phyloP scores from a whole-genome alignment of 2,329 filamentous ascomycete genomes.

The Trematosphaeria pertusa region DNA sequence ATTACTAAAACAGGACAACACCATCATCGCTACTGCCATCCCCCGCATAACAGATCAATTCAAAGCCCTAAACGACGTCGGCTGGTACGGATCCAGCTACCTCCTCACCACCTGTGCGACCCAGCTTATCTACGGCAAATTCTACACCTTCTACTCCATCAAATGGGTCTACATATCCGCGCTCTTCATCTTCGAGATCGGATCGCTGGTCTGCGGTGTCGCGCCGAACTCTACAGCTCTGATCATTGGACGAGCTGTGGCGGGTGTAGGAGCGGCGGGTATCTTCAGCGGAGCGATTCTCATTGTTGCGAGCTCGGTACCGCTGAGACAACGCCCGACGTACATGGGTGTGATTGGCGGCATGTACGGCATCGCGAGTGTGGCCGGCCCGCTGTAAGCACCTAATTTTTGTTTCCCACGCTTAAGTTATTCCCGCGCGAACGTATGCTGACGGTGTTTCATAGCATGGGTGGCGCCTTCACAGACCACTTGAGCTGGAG shows the following conservation, averaged over 20 bases:
- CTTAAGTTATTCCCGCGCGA: slow-evolving; percentile 10
- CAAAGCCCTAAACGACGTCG: slow-evolving; percentile 53
- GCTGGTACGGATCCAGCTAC: slow-evolving; percentile 55
- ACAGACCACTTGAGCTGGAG: slow-evolving; percentile 56
- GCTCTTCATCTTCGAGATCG: slow-evolving; percentile 59
- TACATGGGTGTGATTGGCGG: slow-evolving; percentile 59
- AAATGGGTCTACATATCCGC: slow-evolving; percentile 57
- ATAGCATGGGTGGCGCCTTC: slow-evolving; percentile 53
- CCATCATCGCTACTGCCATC: slow-evolving; percentile 58
- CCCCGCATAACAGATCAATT: slow-evolving; percentile 58
- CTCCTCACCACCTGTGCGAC: slow-evolving; percentile 52
- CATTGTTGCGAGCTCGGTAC: slow-evolving; percentile 55
- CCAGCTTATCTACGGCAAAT: slow-evolving; percentile 49
- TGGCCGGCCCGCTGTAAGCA: slow-evolving; percentile 56
- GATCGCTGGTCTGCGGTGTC: slow-evolving; percentile 59
- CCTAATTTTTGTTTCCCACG: too few species aligned
- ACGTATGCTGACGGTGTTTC: slow-evolving; percentile 31
- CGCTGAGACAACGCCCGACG: slow-evolving; percentile 54
- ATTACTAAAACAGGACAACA: slow-evolving; percentile 48
- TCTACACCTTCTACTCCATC: slow-evolving; percentile 56
- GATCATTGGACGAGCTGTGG: slow-evolving; percentile 60
- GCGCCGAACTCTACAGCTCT: slow-evolving; percentile 58
- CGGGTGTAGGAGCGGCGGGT: slow-evolving; percentile 59
- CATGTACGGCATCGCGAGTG: slow-evolving; percentile 58
- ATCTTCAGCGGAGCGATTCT: slow-evolving; percentile 58